Base-by-base conservation (phyloP, 345 rosid species). In the thale cress (Arabidopsis thaliana) region DNA sequence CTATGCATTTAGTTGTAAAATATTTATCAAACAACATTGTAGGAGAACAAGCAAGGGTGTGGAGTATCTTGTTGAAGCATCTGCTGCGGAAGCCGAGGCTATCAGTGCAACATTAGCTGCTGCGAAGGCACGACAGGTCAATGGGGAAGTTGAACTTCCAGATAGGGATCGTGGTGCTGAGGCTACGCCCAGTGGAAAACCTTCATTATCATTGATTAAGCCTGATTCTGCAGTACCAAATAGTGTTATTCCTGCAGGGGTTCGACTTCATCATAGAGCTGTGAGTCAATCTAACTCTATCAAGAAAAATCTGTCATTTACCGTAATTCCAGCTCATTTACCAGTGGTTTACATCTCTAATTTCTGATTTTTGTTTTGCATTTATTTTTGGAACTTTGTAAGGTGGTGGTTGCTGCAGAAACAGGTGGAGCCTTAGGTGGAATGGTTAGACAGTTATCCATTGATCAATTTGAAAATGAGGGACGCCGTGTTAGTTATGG, bases 21-120 rank as follows among this genome's bases (percentile, higher is more conserved):
- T n/a, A 33, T 36, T 64, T 71, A 65, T 25, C 33, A 75, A 22
- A 67, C 65, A 72, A 23, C 61, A 58, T 59, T 59, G 53, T 86
- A 95, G 99, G 87, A 91, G 99, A 83, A 78, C 80, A 61, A 88
- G 76, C 82, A 95, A 92, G 85, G 98, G 96, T 30, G 98, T 95
- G 48, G 98, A 95, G 78, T 93, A 88, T 82, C 85, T 95, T 70
- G 99, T 95, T 77, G 92, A 95, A 81, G 97, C 98, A 73, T 88
- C 99, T 30, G 99, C 99, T 34, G 99, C 91, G 11, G 99, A 95
- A 87, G 99, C 99, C 46, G 98, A 93, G 82, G 99, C 99, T 69
- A 95, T 95, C 67, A 86, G 85, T 85, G 98, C 98, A 61, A 87
- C 99, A n/a, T 79, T 92, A 76, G 96, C 96, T 76, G 99, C 99